Evolutionary conservation across 176 grass and related monocot genomes (phyloP), one percentile per base, ranked within the genome.

Genomic region (Aegilops sharonensis): DNA sequence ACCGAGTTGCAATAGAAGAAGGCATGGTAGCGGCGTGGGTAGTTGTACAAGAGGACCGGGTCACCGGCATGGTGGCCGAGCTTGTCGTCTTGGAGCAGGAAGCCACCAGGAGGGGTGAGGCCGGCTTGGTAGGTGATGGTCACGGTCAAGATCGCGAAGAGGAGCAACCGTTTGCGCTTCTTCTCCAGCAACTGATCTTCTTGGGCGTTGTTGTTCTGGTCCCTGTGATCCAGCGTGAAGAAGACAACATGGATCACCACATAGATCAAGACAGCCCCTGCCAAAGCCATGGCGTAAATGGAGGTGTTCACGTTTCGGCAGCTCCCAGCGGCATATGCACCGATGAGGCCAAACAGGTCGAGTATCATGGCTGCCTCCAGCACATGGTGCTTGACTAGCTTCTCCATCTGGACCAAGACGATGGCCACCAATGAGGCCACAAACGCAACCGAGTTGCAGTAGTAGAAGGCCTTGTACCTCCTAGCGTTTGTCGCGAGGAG

Each of bases 1-100:
- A 72, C 62, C 1, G 88, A 77, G 20, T 89, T 89, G 57, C 88
- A 89, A 27, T 89, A 89, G 63, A 89, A 89, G 76, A 89, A 89
- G 2, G 67, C 57, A 3, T 85, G 21, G 64, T 89, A 85, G 13
- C 88, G 81, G 11, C 10, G 29, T 4, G 78, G 78, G 21, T 67
- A 85, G 45, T 34, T 85, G 68, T 68, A 15, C 4, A 72, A 23
- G 15, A 89, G 83, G 7, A 89, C 52, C 0, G 88, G 68, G 27
- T 68, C 47, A 1, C 88, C 70, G 0, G 77, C 13, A 0, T 21
- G 50, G 9, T 72, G 35, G 8, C 2, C 30, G 8, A 3, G 1
- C n/a, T 9, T 13, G 0, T 32, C 40, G 3, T 86, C 20, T 31
- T 89, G 35, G 1, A 52, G 35, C 83, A 60, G 77, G 27, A 92